phyloP scores from a whole-genome alignment of 805 yeast species.

The Pichia thaimueangensis region DNA sequence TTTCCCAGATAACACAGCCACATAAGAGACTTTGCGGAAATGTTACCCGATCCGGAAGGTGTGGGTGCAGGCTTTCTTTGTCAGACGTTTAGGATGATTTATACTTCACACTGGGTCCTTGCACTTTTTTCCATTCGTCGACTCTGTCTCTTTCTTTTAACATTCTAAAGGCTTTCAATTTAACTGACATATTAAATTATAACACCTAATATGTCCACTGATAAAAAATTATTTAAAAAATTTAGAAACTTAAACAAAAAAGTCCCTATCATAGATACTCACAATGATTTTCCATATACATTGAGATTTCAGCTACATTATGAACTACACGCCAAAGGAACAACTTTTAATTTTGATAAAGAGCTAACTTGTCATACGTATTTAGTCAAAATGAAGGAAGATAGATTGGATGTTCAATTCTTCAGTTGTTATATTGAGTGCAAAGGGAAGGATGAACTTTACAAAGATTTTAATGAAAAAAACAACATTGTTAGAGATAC shows the following conservation, averaged over 20 bases:
- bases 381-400: slow-evolving; percentile 35
- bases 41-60: too few species aligned
- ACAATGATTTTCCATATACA: slow-evolving; percentile 46
- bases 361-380: slow-evolving; percentile 40
- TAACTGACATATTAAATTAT: too few species aligned
- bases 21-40: too few species aligned
- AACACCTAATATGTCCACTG: too few species aligned
- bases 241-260: background rate
- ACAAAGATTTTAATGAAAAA: slow-evolving; percentile 38
- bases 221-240: background rate
- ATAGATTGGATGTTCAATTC: slow-evolving; percentile 44
- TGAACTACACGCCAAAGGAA: slow-evolving; percentile 21
- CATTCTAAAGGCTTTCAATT: too few species aligned
- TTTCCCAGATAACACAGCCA: too few species aligned
- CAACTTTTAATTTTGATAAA: slow-evolving; percentile 30
- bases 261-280: slow-evolving; percentile 43
- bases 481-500: slow-evolving; percentile 45
- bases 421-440: slow-evolving; percentile 45
- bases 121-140: too few species aligned
- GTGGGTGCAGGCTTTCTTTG: too few species aligned
- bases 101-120: too few species aligned
- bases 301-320: slow-evolving; percentile 38
- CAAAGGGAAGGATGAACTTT: slow-evolving; percentile 32
- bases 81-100: too few species aligned
- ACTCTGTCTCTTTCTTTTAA: too few species aligned